A percentile compares a stretch with the other conserved stretches of the same genome.
These are phyloP conservation scores for Myotisia sp. DNA, from an alignment of 2,329 filamentous ascomycete genomes.

Conservation along the genomic window DNA sequence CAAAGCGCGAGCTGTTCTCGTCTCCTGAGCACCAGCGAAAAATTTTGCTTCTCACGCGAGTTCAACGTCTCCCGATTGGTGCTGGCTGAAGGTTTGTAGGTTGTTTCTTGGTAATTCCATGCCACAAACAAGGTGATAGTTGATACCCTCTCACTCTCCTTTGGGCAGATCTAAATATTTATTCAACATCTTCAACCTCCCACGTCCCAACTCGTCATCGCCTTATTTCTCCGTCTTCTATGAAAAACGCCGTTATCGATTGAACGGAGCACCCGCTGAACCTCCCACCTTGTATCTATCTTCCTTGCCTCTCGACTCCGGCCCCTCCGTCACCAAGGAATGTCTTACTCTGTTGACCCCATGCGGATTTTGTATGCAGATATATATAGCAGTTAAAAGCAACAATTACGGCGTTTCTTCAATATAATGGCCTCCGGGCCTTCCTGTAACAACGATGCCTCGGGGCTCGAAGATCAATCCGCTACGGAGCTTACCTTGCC, in stretches of 20 bases:
- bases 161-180: too few species aligned
- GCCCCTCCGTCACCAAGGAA: not conserved
- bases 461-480: not conserved
- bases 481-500: not conserved
- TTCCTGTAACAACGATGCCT: not conserved
- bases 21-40: not conserved
- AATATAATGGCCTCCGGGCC: conserved; percentile 3
- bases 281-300: not conserved
- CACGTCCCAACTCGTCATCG: too few species aligned
- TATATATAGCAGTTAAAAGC: not conserved
- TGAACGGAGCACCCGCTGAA: not conserved
- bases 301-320: not conserved
- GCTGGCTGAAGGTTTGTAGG: not conserved
- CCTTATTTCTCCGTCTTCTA: too few species aligned
- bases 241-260: not conserved
- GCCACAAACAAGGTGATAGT: too few species aligned
- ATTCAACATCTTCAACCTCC: too few species aligned
- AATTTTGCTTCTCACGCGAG: not conserved
- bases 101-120: too few species aligned
- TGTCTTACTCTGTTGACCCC: not conserved
- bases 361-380: not conserved
- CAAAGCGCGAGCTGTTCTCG: not conserved
- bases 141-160: too few species aligned
- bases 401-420: not conserved
- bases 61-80: not conserved